Conservation (phyloP, 1,284 basidiomycete genomes). For the Amylostereum chailletii region DNA sequence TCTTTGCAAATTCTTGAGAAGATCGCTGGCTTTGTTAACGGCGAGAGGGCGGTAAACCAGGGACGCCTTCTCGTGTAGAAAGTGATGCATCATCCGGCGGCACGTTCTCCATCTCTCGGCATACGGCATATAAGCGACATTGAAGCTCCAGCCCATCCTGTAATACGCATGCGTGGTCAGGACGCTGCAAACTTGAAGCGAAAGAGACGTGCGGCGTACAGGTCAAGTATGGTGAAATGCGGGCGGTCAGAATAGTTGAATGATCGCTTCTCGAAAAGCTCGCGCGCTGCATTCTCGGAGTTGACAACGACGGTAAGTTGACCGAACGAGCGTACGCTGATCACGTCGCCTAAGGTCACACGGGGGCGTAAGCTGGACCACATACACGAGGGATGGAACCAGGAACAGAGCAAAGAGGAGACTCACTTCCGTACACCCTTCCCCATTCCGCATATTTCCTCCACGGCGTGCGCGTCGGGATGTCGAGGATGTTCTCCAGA, state of each 20-base stretch:
- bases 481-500: not conserved
- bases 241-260: slow-evolving; percentile 4
- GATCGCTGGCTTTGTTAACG: not conserved
- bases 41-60: not conserved
- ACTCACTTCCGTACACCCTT: not conserved
- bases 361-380: too few species aligned
- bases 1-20: not conserved
- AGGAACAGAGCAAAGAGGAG: too few species aligned
- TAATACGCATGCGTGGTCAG: not conserved
- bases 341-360: not conserved
- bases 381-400: not conserved
- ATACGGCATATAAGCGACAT: not conserved
- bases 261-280: slow-evolving; percentile 5
- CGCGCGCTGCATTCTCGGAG: not conserved
- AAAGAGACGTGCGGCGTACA: not conserved
- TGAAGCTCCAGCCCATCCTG: not conserved
- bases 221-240: not conserved
- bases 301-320: slow-evolving; percentile 3
- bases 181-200: not conserved
- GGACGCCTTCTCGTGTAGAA: too few species aligned
- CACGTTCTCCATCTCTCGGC: too few species aligned
- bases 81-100: too few species aligned
- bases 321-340: not conserved
- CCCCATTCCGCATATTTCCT: not conserved
- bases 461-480: not conserved